Evolutionary conservation across 805 yeast genomes (phyloP), one percentile per base, ranked within the genome.

Genomic region (Diddensiella santjacobensis): DNA sequence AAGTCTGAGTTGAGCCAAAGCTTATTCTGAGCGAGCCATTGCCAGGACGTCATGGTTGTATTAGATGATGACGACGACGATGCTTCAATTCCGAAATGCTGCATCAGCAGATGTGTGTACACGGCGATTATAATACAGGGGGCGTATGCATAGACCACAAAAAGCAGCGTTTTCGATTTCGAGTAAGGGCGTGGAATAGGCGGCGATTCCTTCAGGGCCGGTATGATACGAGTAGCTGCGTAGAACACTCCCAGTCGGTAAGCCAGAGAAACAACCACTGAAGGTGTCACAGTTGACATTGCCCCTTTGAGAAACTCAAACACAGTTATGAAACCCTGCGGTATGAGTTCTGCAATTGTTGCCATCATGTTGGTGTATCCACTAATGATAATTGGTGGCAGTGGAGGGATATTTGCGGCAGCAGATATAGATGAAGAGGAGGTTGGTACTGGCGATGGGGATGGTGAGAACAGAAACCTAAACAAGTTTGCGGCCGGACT

Each of bases 41-140:
- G 36, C 45, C 53, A 45, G 18, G 19, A 17, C 17, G 35, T 13
- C 22, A 26, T 23, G 6, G 45, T 11, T 17, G 42, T 22, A 5
- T 15, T 40, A 22, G 18, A 15, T 26, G 13, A 8, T 8, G 31
- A 26, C 22, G 19, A 5, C 15, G 30, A 17, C 40, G 43, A 18
- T 38, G 24, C 20, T 18, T 42, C 22, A 29, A 33, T 84, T 44
- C 89, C 87, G 44, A 84, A 81, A 61, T 88, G 89, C 71, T 87
- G 95, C 74, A 93, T 78, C 78, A 91, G 84, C 58, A 93, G 71
- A 64, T 93, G 96, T 2, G 98, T 88, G 69, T 93, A 93, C 51
- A 93, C 96, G 0, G 96, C 96, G 50, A 93, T 89, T 35, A 93
- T 81, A 50, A 93, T 82, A 66, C 96, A 87, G 1, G 98, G 98